phyloP scores from a whole-genome alignment of 495 filamentous ascomycete species.

The Talaromyces liani region DNA sequence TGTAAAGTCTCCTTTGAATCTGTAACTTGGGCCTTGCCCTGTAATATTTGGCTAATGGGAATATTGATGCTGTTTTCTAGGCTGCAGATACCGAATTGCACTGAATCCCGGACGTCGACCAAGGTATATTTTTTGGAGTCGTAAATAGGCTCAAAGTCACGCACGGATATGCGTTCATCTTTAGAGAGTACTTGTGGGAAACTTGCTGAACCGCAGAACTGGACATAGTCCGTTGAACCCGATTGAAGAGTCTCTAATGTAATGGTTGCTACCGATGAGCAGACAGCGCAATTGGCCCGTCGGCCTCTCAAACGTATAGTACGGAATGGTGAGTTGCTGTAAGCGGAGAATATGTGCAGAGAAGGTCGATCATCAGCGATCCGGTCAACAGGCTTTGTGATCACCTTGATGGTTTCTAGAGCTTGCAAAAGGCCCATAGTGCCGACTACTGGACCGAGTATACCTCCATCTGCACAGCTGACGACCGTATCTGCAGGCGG shows the following conservation, averaged over 20 bases:
- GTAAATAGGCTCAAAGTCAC: slow-evolving; percentile 34
- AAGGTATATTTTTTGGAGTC: slow-evolving; percentile 42
- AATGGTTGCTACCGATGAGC: slow-evolving; percentile 55
- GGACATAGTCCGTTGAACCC: slow-evolving; percentile 66
- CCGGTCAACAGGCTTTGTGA: slow-evolving; percentile 33
- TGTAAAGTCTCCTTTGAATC: slow-evolving; percentile 14
- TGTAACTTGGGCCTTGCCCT: slow-evolving; percentile 9
- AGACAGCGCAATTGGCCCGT: slow-evolving; percentile 63
- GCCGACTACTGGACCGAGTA: slow-evolving; percentile 87
- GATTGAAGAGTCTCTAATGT: slow-evolving; percentile 52
- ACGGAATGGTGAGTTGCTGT: slow-evolving; percentile 59
- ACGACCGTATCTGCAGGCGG: slow-evolving; percentile 71
- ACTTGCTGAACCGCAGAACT: slow-evolving; percentile 60
- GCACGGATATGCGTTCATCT: slow-evolving; percentile 55
- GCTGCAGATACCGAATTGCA: slow-evolving; percentile 76
- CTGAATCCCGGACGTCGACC: slow-evolving; percentile 76
- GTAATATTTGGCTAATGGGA: slow-evolving; percentile 56
- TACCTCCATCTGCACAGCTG: slow-evolving; percentile 85
- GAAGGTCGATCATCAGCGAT: slow-evolving; percentile 23
- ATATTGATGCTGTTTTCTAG: slow-evolving; percentile 69
- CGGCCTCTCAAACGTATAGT: slow-evolving; percentile 63
- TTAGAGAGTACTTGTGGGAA: slow-evolving; percentile 45
- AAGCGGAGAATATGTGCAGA: slow-evolving; percentile 70
- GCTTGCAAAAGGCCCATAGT: slow-evolving; percentile 92
- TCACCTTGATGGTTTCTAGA: slow-evolving; percentile 77